Conservation (phyloP, 2,329 filamentous ascomycete genomes). For the Aspergillus sp. region DNA sequence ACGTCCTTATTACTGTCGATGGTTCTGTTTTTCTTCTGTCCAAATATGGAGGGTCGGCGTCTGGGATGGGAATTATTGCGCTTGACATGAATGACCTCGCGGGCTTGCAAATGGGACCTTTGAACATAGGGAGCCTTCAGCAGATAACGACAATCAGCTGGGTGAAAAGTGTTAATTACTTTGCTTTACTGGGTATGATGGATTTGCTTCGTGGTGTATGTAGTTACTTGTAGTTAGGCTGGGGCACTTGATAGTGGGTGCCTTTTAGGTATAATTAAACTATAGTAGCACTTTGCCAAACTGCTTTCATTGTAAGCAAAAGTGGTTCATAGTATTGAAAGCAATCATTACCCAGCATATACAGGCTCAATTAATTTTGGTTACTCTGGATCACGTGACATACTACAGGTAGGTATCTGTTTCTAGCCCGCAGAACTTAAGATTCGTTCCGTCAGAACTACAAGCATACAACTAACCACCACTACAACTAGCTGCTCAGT, state of each 20-base stretch:
- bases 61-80: conserved; percentile 19
- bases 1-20: conserved; percentile 23
- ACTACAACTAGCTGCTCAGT: background rate
- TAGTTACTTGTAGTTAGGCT: background rate
- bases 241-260: background rate
- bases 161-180: conserved; percentile 13
- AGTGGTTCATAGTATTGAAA: too few relatives aligned
- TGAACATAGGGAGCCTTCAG: conserved; percentile 24
- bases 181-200: background rate
- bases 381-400: background rate
- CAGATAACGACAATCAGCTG: conserved; percentile 22
- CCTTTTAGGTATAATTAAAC: conserved; percentile 3
- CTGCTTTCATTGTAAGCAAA: too few relatives aligned
- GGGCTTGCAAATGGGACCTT: conserved; percentile 21
- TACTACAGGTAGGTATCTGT: background rate
- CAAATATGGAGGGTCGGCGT: conserved; percentile 25
- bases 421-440: background rate
- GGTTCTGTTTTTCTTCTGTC: conserved; percentile 23
- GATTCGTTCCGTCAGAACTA: background rate
- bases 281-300: background rate
- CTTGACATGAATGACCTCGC: conserved; percentile 18
- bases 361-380: too few relatives aligned
- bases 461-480: background rate
- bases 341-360: too few relatives aligned
- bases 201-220: conserved; percentile 6